phyloP scores from a whole-genome alignment of 495 filamentous ascomycete genomes.

The Daldinia concentrica region DNA sequence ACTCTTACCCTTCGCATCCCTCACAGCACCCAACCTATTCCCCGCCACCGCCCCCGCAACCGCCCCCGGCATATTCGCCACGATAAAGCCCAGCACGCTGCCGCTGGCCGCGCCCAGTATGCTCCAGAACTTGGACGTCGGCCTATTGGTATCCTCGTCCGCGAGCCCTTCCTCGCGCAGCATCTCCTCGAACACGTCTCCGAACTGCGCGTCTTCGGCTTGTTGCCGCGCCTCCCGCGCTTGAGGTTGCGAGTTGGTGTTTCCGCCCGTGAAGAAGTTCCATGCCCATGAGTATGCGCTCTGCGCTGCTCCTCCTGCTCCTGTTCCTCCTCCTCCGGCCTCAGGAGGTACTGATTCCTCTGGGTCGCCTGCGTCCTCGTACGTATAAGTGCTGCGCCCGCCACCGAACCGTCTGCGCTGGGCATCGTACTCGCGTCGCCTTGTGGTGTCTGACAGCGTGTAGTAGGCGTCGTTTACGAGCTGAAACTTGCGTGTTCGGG shows the following conservation, averaged over 20 bases:
- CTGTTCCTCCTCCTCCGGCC: conserved; percentile 46
- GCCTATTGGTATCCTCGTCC: conserved; percentile 60
- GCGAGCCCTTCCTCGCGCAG: conserved; percentile 90
- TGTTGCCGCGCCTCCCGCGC: conserved; percentile 44
- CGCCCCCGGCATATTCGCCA: conserved; percentile 88
- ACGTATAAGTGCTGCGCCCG: conserved; percentile 46
- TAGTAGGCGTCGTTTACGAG: conserved; percentile 98
- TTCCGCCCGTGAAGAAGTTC: conserved; percentile 58
- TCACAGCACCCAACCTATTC: conserved; percentile 84
- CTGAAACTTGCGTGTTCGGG: conserved; percentile 90
- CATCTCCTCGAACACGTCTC: conserved; percentile 96
- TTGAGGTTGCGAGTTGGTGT: conserved; percentile 18
- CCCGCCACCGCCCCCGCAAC: conserved; percentile 92
- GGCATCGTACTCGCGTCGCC: conserved; percentile 90
- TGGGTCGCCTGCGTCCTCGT: conserved; percentile 67
- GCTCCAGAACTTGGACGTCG: conserved; percentile 84
- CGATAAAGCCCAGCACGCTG: conserved; percentile 91
- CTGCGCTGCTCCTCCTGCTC: conserved; percentile 14
- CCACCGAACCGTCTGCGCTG: conserved; percentile 60
- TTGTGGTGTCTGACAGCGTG: conserved; percentile 80
- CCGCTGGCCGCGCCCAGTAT: conserved; percentile 86
- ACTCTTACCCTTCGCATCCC: conserved; percentile 92
- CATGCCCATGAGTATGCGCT: conserved; percentile 58
- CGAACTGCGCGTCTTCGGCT: conserved; percentile 81
- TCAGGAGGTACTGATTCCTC: conserved; percentile 51